Conservation (phyloP, 1,284 basidiomycete species). For the Tausonia pullulans region DNA sequence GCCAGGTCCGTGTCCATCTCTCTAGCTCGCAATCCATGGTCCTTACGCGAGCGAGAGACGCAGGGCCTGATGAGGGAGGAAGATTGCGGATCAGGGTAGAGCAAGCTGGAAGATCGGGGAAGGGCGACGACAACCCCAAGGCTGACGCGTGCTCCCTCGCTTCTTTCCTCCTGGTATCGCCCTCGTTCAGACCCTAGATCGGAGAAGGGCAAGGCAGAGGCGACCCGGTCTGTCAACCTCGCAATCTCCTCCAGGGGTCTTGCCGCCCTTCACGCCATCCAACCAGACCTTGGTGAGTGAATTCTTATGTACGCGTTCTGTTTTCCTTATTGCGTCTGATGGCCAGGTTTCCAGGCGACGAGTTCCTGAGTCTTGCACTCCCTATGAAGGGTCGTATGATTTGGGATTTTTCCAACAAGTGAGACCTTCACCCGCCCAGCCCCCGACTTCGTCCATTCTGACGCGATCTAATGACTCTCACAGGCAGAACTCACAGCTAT, state of each 20-base stretch:
- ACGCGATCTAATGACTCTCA: not conserved
- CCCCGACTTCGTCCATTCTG: not conserved
- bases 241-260: constrained; percentile 90
- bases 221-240: constrained; percentile 76
- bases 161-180: not conserved
- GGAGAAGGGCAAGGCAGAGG: not conserved
- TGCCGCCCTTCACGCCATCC: constrained; percentile 68
- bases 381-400: constrained; percentile 96
- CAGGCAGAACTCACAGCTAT: constrained; percentile 60
- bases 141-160: not conserved
- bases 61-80: too few relatives aligned
- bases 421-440: not conserved
- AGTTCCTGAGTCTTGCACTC: constrained; percentile 68
- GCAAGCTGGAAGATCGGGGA: too few relatives aligned
- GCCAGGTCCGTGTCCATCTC: constrained; percentile 47
- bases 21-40: constrained; percentile 36
- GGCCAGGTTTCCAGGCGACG: constrained; percentile 39
- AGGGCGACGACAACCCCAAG: not conserved
- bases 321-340: not conserved
- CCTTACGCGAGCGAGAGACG: constrained; percentile 36
- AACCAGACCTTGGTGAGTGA: constrained; percentile 45
- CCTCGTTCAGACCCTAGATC: not conserved
- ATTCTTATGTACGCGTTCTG: not conserved
- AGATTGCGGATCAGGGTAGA: too few relatives aligned
- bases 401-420: constrained; percentile 57